These are phyloP conservation scores for Tetrahymena borealis DNA, from an alignment of 73 alveolate genomes.

Conservation along the genomic window DNA sequence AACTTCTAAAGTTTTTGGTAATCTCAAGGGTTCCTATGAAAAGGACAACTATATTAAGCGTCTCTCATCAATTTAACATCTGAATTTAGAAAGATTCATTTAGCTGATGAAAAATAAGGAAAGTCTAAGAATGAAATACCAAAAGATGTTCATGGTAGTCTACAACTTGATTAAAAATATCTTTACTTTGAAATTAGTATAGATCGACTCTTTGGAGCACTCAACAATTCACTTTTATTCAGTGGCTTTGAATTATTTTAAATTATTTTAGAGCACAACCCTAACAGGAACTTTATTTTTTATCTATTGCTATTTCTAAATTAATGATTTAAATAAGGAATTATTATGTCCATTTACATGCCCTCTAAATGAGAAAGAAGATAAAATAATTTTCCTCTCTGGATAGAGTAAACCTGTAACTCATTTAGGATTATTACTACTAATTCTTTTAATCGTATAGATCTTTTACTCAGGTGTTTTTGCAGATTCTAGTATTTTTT, in stretches of 20 bases:
- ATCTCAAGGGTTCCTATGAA: background rate
- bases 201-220: background rate
- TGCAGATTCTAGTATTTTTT: background rate
- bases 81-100: background rate
- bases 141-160: background rate
- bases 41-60: background rate
- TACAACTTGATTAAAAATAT: background rate
- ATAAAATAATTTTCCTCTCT: too few relatives aligned
- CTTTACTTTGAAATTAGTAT: background rate
- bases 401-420: background rate
- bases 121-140: background rate
- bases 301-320: too few relatives aligned
- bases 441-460: background rate
- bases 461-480: background rate
- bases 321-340: too few relatives aligned
- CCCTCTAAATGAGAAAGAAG: too few relatives aligned
- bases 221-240: too few relatives aligned
- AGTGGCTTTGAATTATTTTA: too few relatives aligned
- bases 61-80: background rate
- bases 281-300: too few relatives aligned
- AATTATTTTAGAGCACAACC: too few relatives aligned
- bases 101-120: background rate
- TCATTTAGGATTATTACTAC: background rate
- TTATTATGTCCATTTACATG: too few relatives aligned
- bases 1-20: background rate